Evolutionary conservation across 192 early-diverging fungal genomes (phyloP).

Genomic region (Podila minutissima): DNA sequence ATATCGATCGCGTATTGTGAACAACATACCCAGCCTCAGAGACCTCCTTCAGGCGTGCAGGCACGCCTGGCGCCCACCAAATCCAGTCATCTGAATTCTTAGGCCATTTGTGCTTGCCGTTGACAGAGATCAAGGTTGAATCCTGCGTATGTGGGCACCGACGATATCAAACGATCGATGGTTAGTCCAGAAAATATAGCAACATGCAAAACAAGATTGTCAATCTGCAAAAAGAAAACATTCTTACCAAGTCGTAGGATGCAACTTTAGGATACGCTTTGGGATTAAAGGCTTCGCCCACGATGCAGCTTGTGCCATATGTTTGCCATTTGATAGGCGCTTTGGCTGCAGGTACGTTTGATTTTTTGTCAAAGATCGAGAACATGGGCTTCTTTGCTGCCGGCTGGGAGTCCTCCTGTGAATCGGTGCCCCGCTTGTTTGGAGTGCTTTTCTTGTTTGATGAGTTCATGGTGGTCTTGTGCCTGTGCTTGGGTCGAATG

Average conservation of each 20-base stretch:
- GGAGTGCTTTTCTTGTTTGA: neutral
- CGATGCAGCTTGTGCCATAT: constrained; percentile 35
- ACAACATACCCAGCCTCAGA: constrained; percentile 64
- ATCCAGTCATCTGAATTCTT: constrained; percentile 85
- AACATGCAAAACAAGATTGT: neutral
- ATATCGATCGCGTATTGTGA: neutral
- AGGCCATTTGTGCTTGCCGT: constrained; percentile 67
- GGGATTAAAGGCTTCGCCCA: constrained; percentile 37
- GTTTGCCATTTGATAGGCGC: constrained; percentile 28
- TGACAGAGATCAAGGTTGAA: constrained; percentile 75
- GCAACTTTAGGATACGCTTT: constrained; percentile 61
- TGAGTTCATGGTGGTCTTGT: neutral
- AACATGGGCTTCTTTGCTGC: constrained; percentile 38
- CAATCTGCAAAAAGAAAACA: neutral
- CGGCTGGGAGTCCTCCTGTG: neutral
- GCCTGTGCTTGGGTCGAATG: neutral
- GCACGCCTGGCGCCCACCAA: constrained; percentile 70
- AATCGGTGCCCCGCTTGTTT: constrained; percentile 1
- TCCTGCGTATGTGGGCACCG: constrained; percentile 55
- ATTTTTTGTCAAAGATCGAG: constrained; percentile 34
- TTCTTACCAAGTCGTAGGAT: constrained; percentile 71
- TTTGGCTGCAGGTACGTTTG: neutral
- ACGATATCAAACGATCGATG: neutral
- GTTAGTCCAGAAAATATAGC: neutral
- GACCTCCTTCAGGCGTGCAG: constrained; percentile 65